These are phyloP conservation scores for Scopulariopsis brevicaulis DNA, from an alignment of 2,329 filamentous ascomycete species.

Conservation along the genomic window DNA sequence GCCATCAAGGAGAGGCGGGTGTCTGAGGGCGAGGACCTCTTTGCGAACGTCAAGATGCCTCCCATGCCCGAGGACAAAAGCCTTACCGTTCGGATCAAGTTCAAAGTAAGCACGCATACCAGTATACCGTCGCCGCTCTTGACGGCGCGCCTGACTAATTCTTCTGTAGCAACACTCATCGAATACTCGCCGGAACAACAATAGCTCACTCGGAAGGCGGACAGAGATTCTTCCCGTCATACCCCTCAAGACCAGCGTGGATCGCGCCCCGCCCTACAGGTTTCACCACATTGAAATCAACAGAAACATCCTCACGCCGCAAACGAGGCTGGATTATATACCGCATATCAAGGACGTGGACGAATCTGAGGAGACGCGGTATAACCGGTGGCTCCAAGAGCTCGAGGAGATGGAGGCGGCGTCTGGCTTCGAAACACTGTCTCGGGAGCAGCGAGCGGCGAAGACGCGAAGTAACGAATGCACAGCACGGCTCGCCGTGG, in stretches of 20 bases:
- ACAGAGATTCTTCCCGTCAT: conserved; percentile 23
- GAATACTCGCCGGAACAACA: conserved; percentile 30
- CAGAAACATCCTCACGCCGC: conserved; percentile 47
- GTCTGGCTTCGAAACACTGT: conserved; percentile 44
- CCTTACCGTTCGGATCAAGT: conserved; percentile 34
- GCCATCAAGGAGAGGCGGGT: conserved; percentile 16
- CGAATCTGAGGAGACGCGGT: conserved; percentile 42
- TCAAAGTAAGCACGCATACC: conserved; percentile 29
- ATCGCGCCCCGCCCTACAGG: conserved; percentile 43
- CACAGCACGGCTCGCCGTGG: conserved; percentile 37
- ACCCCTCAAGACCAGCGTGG: conserved; percentile 36
- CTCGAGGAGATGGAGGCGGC: conserved; percentile 45
- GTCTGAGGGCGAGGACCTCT: conserved; percentile 31
- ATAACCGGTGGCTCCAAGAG: conserved; percentile 44
- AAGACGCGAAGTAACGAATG: conserved; percentile 39
- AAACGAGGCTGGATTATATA: conserved; percentile 49
- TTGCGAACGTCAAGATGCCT: conserved; percentile 28
- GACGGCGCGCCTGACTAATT: not conserved
- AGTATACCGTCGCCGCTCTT: not conserved
- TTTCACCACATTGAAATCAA: conserved; percentile 50
- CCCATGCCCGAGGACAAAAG: conserved; percentile 21
- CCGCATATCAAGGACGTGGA: conserved; percentile 47
- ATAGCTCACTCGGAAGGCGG: conserved; percentile 16
- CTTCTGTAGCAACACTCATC: conserved; percentile 25
- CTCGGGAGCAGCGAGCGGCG: conserved; percentile 35